Evolutionary conservation across 2,329 filamentous ascomycete genomes (phyloP).

Genomic region (Immersiporthe knoxdaviesiana): DNA sequence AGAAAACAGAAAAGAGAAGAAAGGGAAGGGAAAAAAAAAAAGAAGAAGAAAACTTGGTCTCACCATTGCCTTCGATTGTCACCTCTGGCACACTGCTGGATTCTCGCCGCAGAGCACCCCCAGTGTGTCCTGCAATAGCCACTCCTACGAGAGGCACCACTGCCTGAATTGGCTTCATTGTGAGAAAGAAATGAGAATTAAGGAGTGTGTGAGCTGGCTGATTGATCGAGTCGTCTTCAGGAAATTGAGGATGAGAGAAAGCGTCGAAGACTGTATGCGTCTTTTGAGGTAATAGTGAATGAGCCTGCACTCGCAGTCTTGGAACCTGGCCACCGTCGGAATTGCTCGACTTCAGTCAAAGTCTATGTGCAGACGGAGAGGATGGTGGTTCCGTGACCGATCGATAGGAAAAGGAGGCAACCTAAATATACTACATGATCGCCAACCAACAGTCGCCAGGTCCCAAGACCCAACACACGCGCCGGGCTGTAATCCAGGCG

Average conservation of each 20-base stretch:
- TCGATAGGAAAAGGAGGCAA: not conserved
- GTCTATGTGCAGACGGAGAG: not conserved
- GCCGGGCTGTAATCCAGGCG: not conserved
- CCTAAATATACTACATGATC: conserved; percentile 11
- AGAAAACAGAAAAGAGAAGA: too few relatives aligned
- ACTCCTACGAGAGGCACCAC: conserved; percentile 9
- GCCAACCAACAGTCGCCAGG: not conserved
- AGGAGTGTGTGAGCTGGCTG: not conserved
- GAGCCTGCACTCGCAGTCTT: not conserved
- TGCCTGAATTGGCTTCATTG: conserved; percentile 18
- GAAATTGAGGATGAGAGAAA: conserved; percentile 9
- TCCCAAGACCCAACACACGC: conserved; percentile 5
- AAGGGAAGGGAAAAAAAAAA: too few relatives aligned
- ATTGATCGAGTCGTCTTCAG: not conserved
- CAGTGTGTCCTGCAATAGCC: conserved; percentile 8
- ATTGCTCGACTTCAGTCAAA: not conserved
- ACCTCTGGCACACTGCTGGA: conserved; percentile 20
- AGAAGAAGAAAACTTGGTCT: not conserved
- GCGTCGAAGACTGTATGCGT: not conserved
- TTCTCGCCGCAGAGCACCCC: conserved; percentile 7
- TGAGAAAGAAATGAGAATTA: not conserved
- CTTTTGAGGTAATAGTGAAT: not conserved
- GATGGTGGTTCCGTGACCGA: not conserved
- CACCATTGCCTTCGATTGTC: conserved; percentile 24
- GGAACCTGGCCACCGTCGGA: not conserved